Base-by-base conservation (phyloP, 2,329 filamentous ascomycete genomes). In the Albophoma yamanashiensis region DNA sequence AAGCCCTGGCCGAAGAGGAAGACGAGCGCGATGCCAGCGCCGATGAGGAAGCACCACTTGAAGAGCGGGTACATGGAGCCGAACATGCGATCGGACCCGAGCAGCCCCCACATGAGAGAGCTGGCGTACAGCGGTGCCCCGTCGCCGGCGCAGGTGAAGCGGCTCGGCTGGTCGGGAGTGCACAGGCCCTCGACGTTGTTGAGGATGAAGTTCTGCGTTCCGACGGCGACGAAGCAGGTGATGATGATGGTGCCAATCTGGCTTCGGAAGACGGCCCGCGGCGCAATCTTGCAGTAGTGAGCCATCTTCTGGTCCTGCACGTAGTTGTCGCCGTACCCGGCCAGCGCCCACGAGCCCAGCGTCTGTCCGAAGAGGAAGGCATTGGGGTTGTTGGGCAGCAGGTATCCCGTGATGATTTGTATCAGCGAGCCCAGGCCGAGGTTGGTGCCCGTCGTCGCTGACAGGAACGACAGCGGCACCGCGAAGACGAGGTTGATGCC, bases 271-370 rank as follows among this genome's bases (percentile, higher is more conserved):
- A 78, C 70, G 14, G 75, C 77, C 5, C 74, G 71, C 0, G 76
- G 77, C 0, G 79, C 75, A 50, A 82, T 76, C 65, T 82, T 81
- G 59, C 80, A 68, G 66, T 81, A 81, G 60, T 80, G 78, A 1
- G 74, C 79, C 42, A 82, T 68, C 67, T 82, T 82, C 73, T 81
- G 73, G 63, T 82, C 79, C 62, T 76, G 73, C 70, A 75, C 69
- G 61, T 74, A 76, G 65, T 75, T 75, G 59, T 74, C 73, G 52
- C 71, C 71, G 60, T 76, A 77, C 4, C 76, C 76, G 0, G 63
- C 63, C 9, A 64, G 62, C 17, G 63, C 63, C 63, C 63, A 63
- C 57, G 55, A 59, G 31, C 65, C 65, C 50, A 66, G 63, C 45
- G 65, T 67, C 60, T 66, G 65, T 40, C 63, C 65, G n/a, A 67